phyloP scores from a whole-genome alignment of 2,329 filamentous ascomycete species.

The Pseudocercospora vitis region DNA sequence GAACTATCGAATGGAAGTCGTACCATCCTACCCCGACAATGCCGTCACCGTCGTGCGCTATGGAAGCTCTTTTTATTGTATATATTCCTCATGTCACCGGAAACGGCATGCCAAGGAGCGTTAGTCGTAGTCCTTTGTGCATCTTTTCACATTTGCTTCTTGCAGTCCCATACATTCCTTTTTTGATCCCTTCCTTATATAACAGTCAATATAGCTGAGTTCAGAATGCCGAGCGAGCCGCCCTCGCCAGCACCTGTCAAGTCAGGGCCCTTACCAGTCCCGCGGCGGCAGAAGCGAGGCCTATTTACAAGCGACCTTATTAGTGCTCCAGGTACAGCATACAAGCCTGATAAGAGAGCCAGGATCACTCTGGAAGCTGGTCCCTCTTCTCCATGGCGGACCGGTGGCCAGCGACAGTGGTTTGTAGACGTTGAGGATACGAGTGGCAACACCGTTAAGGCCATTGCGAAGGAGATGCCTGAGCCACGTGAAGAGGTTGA shows the following conservation, averaged over 20 bases:
- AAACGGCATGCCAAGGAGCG: neutral
- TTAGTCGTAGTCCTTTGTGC: neutral
- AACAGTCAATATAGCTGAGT: neutral
- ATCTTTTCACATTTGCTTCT: neutral
- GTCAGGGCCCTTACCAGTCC: too few species aligned
- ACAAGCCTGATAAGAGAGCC: neutral
- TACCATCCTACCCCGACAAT: neutral
- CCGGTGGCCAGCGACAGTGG: neutral
- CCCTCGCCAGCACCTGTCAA: neutral
- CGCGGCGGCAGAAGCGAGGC: too few species aligned
- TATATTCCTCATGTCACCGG: neutral
- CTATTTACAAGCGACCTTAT: neutral
- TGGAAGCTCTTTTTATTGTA: neutral
- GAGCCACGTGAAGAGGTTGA: slow-evolving; percentile 4
- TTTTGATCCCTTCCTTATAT: neutral
- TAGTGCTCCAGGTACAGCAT: neutral
- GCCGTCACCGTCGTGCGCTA: neutral
- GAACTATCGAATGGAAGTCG: neutral
- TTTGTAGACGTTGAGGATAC: neutral
- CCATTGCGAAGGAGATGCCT: slow-evolving; percentile 11
- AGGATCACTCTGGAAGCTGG: neutral
- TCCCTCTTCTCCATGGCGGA: neutral
- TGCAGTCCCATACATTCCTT: neutral
- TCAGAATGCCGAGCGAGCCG: neutral
- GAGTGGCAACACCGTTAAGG: slow-evolving; percentile 6